Evolutionary conservation across 805 yeast species (phyloP).

Genomic region (Nakazawaea ernobii): DNA sequence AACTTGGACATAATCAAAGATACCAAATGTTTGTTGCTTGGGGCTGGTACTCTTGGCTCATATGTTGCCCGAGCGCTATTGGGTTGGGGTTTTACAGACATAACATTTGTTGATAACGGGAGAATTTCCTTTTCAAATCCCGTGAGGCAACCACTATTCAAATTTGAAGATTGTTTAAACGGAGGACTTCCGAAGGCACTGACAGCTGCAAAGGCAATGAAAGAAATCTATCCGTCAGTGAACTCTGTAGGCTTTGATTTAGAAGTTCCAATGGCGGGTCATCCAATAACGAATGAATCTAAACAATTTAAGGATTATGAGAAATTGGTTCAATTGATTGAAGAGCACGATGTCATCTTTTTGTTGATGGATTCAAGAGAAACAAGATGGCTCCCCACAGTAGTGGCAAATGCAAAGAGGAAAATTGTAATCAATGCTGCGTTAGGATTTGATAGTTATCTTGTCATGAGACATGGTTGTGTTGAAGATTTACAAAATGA

Average conservation of each 20-base stretch:
- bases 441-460: constrained; percentile 86
- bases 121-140: constrained; percentile 89
- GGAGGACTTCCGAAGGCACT: constrained; percentile 76
- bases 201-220: constrained; percentile 69
- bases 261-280: constrained; percentile 96
- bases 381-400: constrained; percentile 95
- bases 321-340: constrained; percentile 44
- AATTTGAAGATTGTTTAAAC: constrained; percentile 71
- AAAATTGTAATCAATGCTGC: constrained; percentile 90
- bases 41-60: constrained; percentile 95
- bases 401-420: constrained; percentile 57
- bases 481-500: constrained; percentile 14
- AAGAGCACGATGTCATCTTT: constrained; percentile 70
- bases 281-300: constrained; percentile 58
- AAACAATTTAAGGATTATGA: constrained; percentile 48
- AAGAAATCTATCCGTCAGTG: constrained; percentile 74
- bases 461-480: constrained; percentile 91
- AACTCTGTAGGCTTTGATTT: constrained; percentile 54
- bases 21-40: constrained; percentile 71
- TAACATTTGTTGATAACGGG: constrained; percentile 89
- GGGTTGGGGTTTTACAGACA: constrained; percentile 91
- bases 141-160: constrained; percentile 85
- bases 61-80: constrained; percentile 79
- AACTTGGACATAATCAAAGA: constrained; percentile 59
- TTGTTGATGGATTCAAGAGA: constrained; percentile 92